Evolutionary conservation across 768 basidiomycete species (phyloP).

Genomic region (Calocera cornea): DNA sequence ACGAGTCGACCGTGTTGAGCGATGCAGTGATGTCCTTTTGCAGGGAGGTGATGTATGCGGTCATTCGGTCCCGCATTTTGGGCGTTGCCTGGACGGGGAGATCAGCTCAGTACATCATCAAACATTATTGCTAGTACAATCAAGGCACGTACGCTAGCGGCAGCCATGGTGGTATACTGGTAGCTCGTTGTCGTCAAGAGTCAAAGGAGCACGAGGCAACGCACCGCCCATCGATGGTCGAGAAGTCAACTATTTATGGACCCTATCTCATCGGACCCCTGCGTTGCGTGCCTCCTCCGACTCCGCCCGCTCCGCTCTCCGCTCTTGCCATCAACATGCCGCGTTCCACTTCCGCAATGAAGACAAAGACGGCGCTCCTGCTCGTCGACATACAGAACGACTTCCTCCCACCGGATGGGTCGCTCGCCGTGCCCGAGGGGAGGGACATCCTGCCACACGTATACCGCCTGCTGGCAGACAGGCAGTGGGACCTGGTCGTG

Average conservation of each 20-base stretch:
- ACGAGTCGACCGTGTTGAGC: constrained; percentile 65
- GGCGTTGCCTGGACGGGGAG: constrained; percentile 6
- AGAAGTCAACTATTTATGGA: background rate
- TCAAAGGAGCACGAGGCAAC: background rate
- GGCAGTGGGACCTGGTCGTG: constrained; percentile 27
- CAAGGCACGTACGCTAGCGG: background rate
- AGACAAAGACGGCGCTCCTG: constrained; percentile 42
- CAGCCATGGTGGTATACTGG: background rate
- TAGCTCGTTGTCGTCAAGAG: background rate
- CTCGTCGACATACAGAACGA: constrained; percentile 76
- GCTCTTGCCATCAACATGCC: background rate
- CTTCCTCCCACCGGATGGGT: constrained; percentile 52
- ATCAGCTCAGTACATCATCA: background rate
- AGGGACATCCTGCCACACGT: constrained; percentile 43
- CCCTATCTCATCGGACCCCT: background rate
- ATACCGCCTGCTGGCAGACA: constrained; percentile 37
- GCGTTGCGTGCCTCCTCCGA: background rate
- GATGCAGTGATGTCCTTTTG: constrained; percentile 67
- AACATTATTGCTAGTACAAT: background rate
- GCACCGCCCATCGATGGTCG: background rate
- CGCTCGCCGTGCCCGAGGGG: constrained; percentile 55
- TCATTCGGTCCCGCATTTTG: constrained; percentile 62
- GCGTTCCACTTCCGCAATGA: constrained; percentile 5
- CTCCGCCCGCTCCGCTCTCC: background rate
- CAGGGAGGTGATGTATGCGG: constrained; percentile 57